These are phyloP conservation scores for Canariomyces notabilis DNA, from an alignment of 2,329 filamentous ascomycete species.

Conservation along the genomic window DNA sequence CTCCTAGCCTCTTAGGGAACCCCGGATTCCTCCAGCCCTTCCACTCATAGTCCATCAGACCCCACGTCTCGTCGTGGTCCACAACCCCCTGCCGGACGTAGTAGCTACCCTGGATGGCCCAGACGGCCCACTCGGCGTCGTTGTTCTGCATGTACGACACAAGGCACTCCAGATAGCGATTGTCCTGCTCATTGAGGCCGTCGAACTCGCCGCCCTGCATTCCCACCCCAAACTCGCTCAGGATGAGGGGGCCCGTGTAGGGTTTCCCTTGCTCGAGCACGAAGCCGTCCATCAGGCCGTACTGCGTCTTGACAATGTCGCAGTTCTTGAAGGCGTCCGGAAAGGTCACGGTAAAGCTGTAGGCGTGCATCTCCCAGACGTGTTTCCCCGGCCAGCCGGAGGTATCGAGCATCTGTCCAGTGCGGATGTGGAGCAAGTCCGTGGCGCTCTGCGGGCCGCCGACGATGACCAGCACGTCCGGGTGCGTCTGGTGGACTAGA, in stretches of 20 bases:
- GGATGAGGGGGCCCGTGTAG: constrained; percentile 50
- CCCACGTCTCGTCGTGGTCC: constrained; percentile 51
- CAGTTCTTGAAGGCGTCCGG: constrained; percentile 40
- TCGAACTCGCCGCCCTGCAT: constrained; percentile 38
- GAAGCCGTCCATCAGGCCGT: constrained; percentile 47
- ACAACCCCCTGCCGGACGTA: constrained; percentile 48
- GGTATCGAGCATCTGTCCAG: constrained; percentile 37
- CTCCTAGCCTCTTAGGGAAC: constrained; percentile 34
- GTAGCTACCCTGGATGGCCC: constrained; percentile 55
- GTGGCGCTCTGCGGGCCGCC: constrained; percentile 51
- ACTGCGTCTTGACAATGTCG: constrained; percentile 36
- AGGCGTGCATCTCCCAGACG: constrained; percentile 57
- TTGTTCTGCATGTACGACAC: constrained; percentile 48
- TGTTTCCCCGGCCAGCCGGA: constrained; percentile 45
- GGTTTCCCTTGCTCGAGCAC: constrained; percentile 42
- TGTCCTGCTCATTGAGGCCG: constrained; percentile 41
- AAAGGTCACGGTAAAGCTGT: constrained; percentile 49
- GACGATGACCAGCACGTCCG: constrained; percentile 48
- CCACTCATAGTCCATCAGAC: constrained; percentile 36
- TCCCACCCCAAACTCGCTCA: constrained; percentile 56
- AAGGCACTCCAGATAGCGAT: constrained; percentile 48
- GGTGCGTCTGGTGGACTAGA: constrained; percentile 47
- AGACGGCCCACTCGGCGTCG: constrained; percentile 56
- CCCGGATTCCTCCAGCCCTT: constrained; percentile 34
- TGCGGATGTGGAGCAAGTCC: constrained; percentile 44